These are phyloP conservation scores for Lactarius akahatsu DNA, from an alignment of 768 basidiomycete genomes.

Conservation along the genomic window DNA sequence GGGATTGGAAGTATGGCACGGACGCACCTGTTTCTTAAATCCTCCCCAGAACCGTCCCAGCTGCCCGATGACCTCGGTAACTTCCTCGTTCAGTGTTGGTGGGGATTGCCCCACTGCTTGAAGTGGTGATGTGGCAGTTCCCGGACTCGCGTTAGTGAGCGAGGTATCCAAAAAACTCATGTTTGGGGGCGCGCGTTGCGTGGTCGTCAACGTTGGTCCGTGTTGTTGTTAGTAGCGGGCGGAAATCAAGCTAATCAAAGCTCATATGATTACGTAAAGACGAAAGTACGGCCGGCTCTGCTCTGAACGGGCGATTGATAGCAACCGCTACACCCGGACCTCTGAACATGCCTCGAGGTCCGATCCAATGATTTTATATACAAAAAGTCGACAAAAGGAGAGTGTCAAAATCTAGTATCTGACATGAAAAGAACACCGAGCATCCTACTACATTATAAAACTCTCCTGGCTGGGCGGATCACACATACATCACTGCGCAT, in stretches of 20 bases:
- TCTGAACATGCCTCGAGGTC: no score
- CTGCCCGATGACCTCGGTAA: constrained; percentile 85
- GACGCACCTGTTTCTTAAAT: constrained; percentile 79
- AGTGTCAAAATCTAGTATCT: background rate
- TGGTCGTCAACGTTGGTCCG: background rate
- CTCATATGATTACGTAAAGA: background rate
- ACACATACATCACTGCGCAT: background rate
- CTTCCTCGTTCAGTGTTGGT: constrained; percentile 77
- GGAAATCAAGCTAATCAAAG: background rate
- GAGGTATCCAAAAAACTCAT: constrained; percentile 32
- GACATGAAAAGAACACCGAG: background rate
- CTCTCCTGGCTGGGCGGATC: background rate
- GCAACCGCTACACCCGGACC: no score
- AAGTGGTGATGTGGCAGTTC: constrained; percentile 24
- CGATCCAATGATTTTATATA: no score
- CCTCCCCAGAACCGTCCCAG: constrained; percentile 88
- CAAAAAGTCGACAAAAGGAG: no score
- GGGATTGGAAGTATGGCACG: background rate
- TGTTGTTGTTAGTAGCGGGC: no score
- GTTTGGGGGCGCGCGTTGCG: background rate
- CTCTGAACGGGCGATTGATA: background rate
- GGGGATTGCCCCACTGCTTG: constrained; percentile 44
- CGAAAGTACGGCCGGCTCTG: background rate
- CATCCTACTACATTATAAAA: background rate
- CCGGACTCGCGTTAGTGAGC: constrained; percentile 2